phyloP scores from a whole-genome alignment of 2,329 filamentous ascomycete species.

The Pseudogymnoascus sp. region DNA sequence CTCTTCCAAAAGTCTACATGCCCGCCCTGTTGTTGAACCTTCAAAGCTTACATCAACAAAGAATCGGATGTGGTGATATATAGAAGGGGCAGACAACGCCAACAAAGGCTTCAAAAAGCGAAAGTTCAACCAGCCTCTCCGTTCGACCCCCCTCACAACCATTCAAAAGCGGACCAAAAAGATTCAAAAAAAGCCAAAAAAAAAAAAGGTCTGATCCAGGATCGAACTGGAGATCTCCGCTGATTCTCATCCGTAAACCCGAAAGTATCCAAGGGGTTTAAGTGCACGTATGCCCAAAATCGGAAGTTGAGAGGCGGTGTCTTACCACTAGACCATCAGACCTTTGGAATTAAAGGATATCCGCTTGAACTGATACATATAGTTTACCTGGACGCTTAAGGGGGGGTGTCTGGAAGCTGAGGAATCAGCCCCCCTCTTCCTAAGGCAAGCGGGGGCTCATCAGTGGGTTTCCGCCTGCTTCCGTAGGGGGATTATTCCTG shows the following conservation, averaged over 20 bases:
- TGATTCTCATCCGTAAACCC: constrained; percentile 4
- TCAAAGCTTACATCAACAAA: not conserved
- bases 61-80: not conserved
- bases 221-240: not conserved
- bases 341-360: not conserved
- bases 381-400: not conserved
- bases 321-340: constrained; percentile 1
- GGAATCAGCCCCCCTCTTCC: not conserved
- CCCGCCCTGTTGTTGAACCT: not conserved
- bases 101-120: not conserved
- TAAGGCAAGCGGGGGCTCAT: not conserved
- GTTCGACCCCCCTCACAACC: not conserved
- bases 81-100: not conserved
- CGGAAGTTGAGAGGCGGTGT: not conserved
- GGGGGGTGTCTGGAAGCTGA: not conserved
- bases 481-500: too few species aligned
- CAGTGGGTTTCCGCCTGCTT: not conserved
- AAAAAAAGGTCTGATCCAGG: not conserved
- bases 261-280: not conserved
- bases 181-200: not conserved
- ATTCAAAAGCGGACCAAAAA: not conserved
- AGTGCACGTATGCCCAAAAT: not conserved
- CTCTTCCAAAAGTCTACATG: not conserved
- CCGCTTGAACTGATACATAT: not conserved
- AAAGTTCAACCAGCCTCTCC: not conserved